A percentile compares a stretch with the other conserved stretches of the same genome.
Conservation (phyloP, 1,284 basidiomycete species). For the Leccinum subspadiceum region DNA sequence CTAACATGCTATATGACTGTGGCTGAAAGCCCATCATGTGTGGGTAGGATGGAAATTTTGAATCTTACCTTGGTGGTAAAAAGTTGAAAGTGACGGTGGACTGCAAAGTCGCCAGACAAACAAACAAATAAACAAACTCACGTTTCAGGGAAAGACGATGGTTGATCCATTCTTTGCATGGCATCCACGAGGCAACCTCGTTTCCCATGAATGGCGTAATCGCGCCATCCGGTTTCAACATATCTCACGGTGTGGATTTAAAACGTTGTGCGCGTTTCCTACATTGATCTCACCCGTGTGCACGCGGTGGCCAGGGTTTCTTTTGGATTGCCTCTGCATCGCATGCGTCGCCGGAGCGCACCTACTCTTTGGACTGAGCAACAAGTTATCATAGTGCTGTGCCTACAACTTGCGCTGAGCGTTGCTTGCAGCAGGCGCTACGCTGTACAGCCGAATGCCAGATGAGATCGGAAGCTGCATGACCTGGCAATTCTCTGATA, state of each 20-base stretch:
- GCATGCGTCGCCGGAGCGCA: not conserved
- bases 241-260: conserved; percentile 25
- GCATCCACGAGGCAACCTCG: conserved; percentile 30
- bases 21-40: conserved; percentile 18
- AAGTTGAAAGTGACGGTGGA: not conserved
- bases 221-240: conserved; percentile 12
- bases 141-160: no score
- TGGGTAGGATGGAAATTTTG: not conserved
- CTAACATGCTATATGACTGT: conserved; percentile 23
- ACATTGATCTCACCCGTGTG: conserved; percentile 7
- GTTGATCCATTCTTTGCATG: conserved; percentile 5
- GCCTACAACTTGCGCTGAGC: not conserved
- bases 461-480: not conserved
- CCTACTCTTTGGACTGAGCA: not conserved
- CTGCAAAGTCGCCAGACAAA: not conserved
- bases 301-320: not conserved
- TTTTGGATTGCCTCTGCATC: not conserved
- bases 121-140: not conserved
- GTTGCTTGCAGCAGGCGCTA: not conserved
- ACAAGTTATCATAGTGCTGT: not conserved
- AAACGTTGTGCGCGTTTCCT: conserved; percentile 15
- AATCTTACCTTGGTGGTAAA: conserved; percentile 1
- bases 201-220: conserved; percentile 27
- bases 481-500: conserved; percentile 18
- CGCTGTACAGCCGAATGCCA: not conserved